Evolutionary conservation across 2,329 filamentous ascomycete species (phyloP).

Genomic region (Cytospora paraplurivora): DNA sequence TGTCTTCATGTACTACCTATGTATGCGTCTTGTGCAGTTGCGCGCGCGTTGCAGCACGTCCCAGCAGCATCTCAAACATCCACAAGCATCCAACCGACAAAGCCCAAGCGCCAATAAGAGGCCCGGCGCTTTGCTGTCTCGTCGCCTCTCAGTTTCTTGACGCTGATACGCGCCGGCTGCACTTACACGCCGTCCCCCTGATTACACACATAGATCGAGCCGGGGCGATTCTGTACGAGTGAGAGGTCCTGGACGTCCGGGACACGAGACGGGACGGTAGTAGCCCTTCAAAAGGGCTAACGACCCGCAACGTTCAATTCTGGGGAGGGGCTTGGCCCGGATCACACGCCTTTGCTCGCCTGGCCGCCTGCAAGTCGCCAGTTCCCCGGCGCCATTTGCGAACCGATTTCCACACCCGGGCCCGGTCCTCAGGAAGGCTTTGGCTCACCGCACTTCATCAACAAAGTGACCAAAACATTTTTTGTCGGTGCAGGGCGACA

Average conservation of each 20-base stretch:
- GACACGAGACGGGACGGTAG: conserved; percentile 6
- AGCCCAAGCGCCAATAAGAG: conserved; percentile 25
- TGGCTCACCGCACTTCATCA: conserved; percentile 25
- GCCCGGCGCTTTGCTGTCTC: conserved; percentile 13
- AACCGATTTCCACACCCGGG: conserved; percentile 14
- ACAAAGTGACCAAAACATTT: conserved; percentile 17
- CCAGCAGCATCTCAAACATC: conserved; percentile 8
- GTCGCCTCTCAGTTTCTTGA: conserved; percentile 15
- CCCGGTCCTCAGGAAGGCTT: conserved; percentile 4
- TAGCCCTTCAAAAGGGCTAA: conserved; percentile 19
- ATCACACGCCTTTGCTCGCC: conserved; percentile 3
- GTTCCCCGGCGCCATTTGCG: conserved; percentile 16
- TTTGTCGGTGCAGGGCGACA: conserved; percentile 8
- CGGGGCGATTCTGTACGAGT: conserved; percentile 14
- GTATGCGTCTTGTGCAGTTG: conserved; percentile 21
- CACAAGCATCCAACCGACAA: conserved; percentile 11
- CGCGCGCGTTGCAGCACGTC: conserved; percentile 2
- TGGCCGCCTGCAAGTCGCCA: conserved; percentile 4
- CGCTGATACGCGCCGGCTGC: conserved; percentile 21
- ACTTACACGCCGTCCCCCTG: conserved; percentile 16
- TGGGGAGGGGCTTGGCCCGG: conserved; percentile 13
- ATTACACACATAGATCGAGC: neutral
- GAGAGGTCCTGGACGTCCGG: conserved; percentile 13
- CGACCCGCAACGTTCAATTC: conserved; percentile 24
- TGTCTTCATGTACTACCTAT: conserved; percentile 5